Conservation (phyloP, 352 stramenopile genomes). For the Heterotrichella gracilis region DNA sequence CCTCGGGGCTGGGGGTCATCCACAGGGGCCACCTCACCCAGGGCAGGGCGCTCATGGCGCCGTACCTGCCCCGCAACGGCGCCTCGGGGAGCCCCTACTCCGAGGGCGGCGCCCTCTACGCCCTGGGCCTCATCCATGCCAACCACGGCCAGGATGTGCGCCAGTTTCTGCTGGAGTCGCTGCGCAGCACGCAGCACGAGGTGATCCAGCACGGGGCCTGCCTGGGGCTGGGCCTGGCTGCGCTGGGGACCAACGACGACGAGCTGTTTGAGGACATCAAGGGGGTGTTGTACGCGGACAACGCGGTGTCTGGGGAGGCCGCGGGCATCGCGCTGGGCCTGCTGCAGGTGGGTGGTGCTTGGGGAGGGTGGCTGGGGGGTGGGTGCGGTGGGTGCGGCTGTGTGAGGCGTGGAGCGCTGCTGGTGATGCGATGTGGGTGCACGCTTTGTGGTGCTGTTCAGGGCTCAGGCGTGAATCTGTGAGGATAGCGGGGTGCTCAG, state of each 20-base stretch:
- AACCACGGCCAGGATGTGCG: slow-evolving; percentile 29
- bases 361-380: too few species aligned
- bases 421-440: slow-evolving; percentile 17
- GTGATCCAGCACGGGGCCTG: slow-evolving; percentile 82
- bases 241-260: slow-evolving; percentile 59
- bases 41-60: slow-evolving; percentile 75
- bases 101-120: slow-evolving; percentile 74
- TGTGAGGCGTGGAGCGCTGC: too few species aligned
- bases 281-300: slow-evolving; percentile 82
- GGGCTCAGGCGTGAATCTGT: too few species aligned
- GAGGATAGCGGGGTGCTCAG: too few species aligned
- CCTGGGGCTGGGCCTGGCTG: slow-evolving; percentile 71
- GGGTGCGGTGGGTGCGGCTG: too few species aligned
- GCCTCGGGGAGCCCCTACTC: slow-evolving; percentile 50
- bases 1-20: slow-evolving; percentile 77
- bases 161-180: slow-evolving; percentile 30
- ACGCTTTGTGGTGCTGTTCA: slow-evolving; percentile 11
- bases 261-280: slow-evolving; percentile 73
- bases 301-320: slow-evolving; percentile 72
- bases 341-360: slow-evolving; percentile 65
- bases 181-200: slow-evolving; percentile 45
- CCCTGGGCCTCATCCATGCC: slow-evolving; percentile 83
- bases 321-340: slow-evolving; percentile 86
- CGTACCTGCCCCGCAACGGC: slow-evolving; percentile 61
- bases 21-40: slow-evolving; percentile 85